These are phyloP conservation scores for Sugiyamaella smithiae DNA, from an alignment of 805 yeast genomes.

Conservation along the genomic window DNA sequence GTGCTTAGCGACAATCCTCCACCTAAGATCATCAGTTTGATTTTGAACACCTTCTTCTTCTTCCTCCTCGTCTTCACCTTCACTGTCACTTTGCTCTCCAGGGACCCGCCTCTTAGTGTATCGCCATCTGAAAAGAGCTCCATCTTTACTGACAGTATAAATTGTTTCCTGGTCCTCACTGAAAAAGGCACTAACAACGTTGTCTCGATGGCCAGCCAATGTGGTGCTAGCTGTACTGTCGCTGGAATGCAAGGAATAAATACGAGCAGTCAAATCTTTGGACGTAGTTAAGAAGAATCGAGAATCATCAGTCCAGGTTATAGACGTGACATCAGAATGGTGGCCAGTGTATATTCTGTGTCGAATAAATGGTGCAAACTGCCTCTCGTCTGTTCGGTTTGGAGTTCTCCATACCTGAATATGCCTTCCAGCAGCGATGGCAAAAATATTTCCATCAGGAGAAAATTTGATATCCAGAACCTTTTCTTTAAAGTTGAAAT, in stretches of 20 bases:
- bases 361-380: constrained; percentile 93
- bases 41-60: constrained; percentile 31
- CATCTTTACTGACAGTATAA: constrained; percentile 90
- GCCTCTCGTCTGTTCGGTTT: constrained; percentile 72
- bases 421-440: constrained; percentile 76
- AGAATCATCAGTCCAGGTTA: constrained; percentile 90
- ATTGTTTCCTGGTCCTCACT: constrained; percentile 83
- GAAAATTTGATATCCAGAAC: constrained; percentile 78
- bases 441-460: constrained; percentile 85
- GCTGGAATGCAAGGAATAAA: constrained; percentile 70
- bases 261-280: constrained; percentile 83
- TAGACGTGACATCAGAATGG: constrained; percentile 70
- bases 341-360: constrained; percentile 92
- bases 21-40: constrained; percentile 39
- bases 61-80: constrained; percentile 39
- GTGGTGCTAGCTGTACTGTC: constrained; percentile 79
- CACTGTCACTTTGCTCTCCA: constrained; percentile 45
- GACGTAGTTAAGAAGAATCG: constrained; percentile 83
- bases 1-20: constrained; percentile 82
- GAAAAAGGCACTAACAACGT: constrained; percentile 84
- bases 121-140: constrained; percentile 91
- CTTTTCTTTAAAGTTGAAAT: constrained; percentile 83
- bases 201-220: constrained; percentile 89
- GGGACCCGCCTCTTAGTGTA: constrained; percentile 57
- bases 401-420: constrained; percentile 96